A percentile compares a stretch with the other conserved stretches of the same genome.
phyloP scores from a whole-genome alignment of 306 rosid species.

The Vigna reflexopilosa region DNA sequence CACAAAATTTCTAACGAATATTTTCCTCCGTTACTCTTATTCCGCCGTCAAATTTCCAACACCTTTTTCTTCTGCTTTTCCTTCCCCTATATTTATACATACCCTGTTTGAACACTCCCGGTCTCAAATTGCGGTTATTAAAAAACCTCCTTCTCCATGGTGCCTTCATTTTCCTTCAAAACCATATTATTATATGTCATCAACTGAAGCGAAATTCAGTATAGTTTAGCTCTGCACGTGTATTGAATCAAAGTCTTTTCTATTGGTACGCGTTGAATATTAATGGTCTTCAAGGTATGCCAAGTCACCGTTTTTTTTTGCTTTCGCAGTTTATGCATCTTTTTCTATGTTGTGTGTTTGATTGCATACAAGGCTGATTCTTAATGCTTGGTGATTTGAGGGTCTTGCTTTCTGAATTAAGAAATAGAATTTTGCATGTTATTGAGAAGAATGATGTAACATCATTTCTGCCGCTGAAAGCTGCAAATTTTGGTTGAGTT shows the following conservation, averaged over 20 bases:
- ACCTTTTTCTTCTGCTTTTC: neutral
- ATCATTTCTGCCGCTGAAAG: conserved; percentile 9
- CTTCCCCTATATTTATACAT: neutral
- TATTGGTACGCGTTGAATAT: conserved; percentile 33
- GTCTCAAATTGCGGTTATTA: conserved; percentile 27
- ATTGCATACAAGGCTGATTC: neutral
- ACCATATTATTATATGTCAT: neutral
- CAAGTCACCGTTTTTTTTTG: neutral
- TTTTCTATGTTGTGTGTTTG: neutral
- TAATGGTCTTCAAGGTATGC: conserved; percentile 24
- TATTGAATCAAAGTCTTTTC: conserved; percentile 31
- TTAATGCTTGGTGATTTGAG: conserved; percentile 5
- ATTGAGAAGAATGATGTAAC: neutral
- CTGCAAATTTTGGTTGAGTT: neutral
- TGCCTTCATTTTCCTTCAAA: neutral
- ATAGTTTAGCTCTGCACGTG: conserved; percentile 6
- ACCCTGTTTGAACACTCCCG: neutral
- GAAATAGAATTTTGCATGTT: neutral
- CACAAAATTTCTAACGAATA: too few species aligned
- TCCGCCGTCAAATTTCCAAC: conserved; percentile 15
- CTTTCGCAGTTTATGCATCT: neutral
- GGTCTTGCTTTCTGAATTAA: neutral
- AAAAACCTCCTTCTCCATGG: conserved; percentile 2
- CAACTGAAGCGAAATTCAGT: conserved; percentile 1
- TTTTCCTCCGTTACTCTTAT: conserved; percentile 6